Base-by-base conservation (phyloP, 2,329 filamentous ascomycete species). In the Calycina marina region DNA sequence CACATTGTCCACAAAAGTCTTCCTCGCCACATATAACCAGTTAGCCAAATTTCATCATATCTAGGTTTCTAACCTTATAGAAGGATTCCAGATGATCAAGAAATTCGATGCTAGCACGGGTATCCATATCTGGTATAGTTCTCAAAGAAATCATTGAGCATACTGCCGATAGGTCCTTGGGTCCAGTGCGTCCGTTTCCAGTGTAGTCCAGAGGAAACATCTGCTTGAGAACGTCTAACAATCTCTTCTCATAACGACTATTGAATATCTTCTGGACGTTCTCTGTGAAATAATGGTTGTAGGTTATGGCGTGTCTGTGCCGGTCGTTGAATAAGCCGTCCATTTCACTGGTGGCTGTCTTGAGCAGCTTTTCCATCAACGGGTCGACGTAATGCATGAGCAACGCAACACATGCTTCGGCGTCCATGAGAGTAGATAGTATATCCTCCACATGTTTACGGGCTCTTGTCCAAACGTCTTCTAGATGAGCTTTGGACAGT, bases 401-500 rank as follows among this genome's bases (percentile, higher is more conserved):
- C n/a, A 35, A 12, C 30, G 13, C 18, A 40, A 25, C 31, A 33
- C 15, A 30, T 6, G 24, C 28, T 13, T 33, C 35, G 13, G 32
- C 35, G 31, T 39, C 33, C 2, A 37, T 53, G 61, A 43, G 11
- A 59, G 36, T 6, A 42, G 14, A n/a, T 22, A 62, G 42, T 3
- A 58, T 47, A 4, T 43, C 39, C 3, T 50, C 25, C 39, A 28
- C 65, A 61, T 1, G 38, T 35, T 14, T 47, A 31, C 16, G 30
- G 18, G 4, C 27, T 24, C 25, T 40, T 28, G 36, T 38, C 45
- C 34, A 34, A 4, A 45, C 39, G 12, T 34, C 34, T 17, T 35
- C 25, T 18, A 40, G 29, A 14, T 40, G 35, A 4, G 5, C 6
- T 14, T 31, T 20, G 9, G 40, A 37, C 4, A 42, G 15, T 6